These are phyloP conservation scores for Cryphonectria naterciae DNA, from an alignment of 2,329 filamentous ascomycete species.

Conservation along the genomic window DNA sequence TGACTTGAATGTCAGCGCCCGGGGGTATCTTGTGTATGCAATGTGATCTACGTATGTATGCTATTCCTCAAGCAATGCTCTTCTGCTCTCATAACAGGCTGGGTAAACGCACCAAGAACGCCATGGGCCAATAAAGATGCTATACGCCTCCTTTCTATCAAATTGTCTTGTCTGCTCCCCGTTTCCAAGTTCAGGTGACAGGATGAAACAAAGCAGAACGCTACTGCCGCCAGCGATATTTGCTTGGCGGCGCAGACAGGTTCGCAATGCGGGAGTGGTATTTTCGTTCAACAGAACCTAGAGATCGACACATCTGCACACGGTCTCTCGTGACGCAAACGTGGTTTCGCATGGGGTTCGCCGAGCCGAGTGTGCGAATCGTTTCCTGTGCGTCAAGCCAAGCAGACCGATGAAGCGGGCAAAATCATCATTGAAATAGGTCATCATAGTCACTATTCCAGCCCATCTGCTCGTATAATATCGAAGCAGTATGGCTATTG, in stretches of 20 bases:
- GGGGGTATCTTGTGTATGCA: constrained; percentile 21
- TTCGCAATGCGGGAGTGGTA: background rate
- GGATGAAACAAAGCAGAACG: background rate
- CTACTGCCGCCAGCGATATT: background rate
- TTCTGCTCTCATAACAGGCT: background rate
- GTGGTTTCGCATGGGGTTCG: background rate
- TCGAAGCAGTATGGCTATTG: constrained; percentile 34
- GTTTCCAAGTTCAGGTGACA: background rate
- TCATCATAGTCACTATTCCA: constrained; percentile 57
- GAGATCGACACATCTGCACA: background rate
- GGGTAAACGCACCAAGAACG: background rate
- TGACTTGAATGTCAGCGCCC: background rate
- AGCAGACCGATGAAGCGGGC: constrained; percentile 34
- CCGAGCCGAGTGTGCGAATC: background rate
- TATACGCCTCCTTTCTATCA: background rate
- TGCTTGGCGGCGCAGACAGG: background rate
- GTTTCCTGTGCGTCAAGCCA: background rate
- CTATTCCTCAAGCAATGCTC: background rate
- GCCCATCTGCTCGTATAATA: constrained; percentile 59
- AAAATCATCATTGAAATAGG: constrained; percentile 44
- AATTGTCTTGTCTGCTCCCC: background rate
- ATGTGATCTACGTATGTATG: constrained; percentile 10
- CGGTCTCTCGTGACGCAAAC: background rate
- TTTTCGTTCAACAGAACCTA: background rate
- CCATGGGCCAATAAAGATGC: background rate